Conservation (phyloP, 2,329 filamentous ascomycete species). For the Sordariomycetes sp. region DNA sequence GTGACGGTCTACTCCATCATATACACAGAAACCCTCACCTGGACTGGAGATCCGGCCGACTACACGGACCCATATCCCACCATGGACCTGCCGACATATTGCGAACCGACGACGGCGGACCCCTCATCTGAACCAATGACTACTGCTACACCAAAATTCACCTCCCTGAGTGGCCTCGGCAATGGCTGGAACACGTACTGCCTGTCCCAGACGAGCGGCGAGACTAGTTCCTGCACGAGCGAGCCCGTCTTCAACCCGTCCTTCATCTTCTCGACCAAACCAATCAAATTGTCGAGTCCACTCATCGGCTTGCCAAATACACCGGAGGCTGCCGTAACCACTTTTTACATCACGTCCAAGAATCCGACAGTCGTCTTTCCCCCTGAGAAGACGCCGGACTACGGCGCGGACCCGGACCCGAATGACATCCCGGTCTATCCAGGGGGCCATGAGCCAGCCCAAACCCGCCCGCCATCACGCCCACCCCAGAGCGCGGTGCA, state of each 20-base stretch:
- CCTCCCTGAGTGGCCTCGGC: neutral
- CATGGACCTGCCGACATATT: conserved; percentile 24
- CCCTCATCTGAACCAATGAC: neutral
- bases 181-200: conserved; percentile 1
- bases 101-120: conserved; percentile 12
- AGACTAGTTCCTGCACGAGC: conserved; percentile 26
- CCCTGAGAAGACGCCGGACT: conserved; percentile 22
- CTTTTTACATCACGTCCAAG: conserved; percentile 3
- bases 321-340: neutral
- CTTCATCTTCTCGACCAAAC: conserved; percentile 19
- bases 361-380: conserved; percentile 10
- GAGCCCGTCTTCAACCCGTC: conserved; percentile 43
- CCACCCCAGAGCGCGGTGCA: neutral
- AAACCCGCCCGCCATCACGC: neutral
- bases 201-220: conserved; percentile 8
- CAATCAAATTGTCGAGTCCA: neutral
- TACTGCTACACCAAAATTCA: neutral
- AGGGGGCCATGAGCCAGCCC: neutral
- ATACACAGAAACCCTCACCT: conserved; percentile 35
- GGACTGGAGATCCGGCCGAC: conserved; percentile 26
- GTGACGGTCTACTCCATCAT: conserved; percentile 28
- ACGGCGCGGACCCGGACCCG: conserved; percentile 15
- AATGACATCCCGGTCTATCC: conserved; percentile 6
- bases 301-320: neutral
- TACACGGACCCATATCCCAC: conserved; percentile 32